These are phyloP conservation scores for Cercospora sojina DNA, from an alignment of 2,329 filamentous ascomycete genomes.

Conservation along the genomic window DNA sequence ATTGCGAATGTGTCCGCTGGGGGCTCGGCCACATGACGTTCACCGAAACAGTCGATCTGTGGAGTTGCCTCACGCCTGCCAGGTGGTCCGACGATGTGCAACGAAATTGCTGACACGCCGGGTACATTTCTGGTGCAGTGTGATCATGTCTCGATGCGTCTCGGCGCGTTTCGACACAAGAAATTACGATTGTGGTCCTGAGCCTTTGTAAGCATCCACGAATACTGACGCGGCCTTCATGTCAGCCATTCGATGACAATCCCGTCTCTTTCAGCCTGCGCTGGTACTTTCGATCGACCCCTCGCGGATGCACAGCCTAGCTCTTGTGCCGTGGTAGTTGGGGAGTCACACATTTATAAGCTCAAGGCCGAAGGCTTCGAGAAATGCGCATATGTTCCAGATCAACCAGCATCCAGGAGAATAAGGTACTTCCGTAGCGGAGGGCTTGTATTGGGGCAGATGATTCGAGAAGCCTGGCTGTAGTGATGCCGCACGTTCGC, in stretches of 20 bases:
- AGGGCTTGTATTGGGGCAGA: too few relatives aligned
- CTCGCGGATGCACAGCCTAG: neutral
- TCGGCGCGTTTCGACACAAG: neutral
- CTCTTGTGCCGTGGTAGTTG: too few relatives aligned
- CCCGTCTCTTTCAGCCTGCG: neutral
- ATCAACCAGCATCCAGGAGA: conserved; percentile 1
- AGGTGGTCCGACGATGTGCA: neutral
- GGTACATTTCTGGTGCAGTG: neutral
- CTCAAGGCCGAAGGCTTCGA: neutral
- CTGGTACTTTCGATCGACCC: neutral
- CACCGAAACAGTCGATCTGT: neutral
- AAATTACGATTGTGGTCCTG: neutral
- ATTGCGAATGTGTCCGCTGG: neutral
- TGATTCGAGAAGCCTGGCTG: neutral
- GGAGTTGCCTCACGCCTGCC: too few relatives aligned
- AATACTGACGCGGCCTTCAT: neutral
- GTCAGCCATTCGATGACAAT: neutral
- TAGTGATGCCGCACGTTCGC: neutral
- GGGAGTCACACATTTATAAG: too few relatives aligned
- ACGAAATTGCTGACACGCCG: neutral
- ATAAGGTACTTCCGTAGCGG: too few relatives aligned
- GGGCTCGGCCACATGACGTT: neutral
- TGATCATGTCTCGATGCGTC: neutral
- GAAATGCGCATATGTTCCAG: neutral
- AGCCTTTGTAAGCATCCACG: neutral